Evolutionary conservation across 352 stramenopile genomes (phyloP), one percentile per base, ranked within the genome.

Genomic region (Pythium utonaiense): DNA sequence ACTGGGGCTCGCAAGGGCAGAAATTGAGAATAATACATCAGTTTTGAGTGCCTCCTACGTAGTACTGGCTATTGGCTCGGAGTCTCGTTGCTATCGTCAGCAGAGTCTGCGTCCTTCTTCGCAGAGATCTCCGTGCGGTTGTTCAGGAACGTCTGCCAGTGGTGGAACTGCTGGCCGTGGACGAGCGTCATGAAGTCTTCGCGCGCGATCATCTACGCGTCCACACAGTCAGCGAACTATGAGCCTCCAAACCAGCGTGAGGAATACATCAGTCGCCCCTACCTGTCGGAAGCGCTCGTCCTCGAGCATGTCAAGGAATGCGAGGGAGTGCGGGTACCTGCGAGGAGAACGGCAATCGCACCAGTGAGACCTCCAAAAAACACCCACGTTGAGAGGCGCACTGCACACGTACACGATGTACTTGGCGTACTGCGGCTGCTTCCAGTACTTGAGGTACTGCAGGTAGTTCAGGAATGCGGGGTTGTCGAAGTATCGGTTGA

Each of bases 391-490:
- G 7, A 40, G 22, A 24, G 62, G 10, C 42, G 12, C 64, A 24
- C 13, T 2, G 5, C 10, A 0, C 2, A 74, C 75, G 56, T 83
- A 90, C 75, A 95, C 80, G 31, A 97, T 86, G 68, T 95, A 97
- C 67, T 93, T 89, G 57, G 86, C 86, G 58, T 97, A 97, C 59
- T 97, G 81, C 41, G 90, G 90, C 68, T 93, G 69, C 64, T 95
- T 95, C 88, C 88, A 97, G 75, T 97, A 97, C 69, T 93, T 89
- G 60, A 97, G 78, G 69, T 97, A 97, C 57, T 92, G 66, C 47
- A 97, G 68, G 72, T 96, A 97, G 64, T 89, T 88, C 58, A 97
- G 73, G 70, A 97, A 97, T 38, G 80, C 75, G 1, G 76, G 75
- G 64, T 97, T 92, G 47, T 97, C 89, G 52, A 97, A 95, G 77